Conservation (phyloP, 2,329 filamentous ascomycete species). For the Decorospora gaudefroyi region DNA sequence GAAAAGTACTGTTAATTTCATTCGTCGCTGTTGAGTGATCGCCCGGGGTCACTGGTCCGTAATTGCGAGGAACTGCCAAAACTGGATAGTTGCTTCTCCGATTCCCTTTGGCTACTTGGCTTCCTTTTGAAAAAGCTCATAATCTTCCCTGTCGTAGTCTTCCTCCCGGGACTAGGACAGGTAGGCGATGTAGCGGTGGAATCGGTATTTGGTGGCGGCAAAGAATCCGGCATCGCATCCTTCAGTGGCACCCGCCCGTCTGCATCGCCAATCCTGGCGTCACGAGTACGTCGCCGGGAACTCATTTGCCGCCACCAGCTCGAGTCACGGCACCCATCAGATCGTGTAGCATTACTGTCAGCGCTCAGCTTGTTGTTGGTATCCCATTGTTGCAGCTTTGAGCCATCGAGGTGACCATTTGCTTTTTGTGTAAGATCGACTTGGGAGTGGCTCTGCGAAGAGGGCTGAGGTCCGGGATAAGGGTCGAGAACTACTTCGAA, state of each 20-base stretch:
- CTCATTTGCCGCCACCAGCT: constrained; percentile 47
- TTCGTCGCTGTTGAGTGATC: constrained; percentile 43
- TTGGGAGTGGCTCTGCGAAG: constrained; percentile 44
- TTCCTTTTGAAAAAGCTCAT: constrained; percentile 47
- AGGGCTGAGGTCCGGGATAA: constrained; percentile 37
- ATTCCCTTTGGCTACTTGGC: constrained; percentile 34
- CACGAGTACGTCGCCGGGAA: constrained; percentile 33
- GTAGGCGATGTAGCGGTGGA: constrained; percentile 30
- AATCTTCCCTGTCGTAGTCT: constrained; percentile 40
- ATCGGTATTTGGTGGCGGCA: constrained; percentile 30
- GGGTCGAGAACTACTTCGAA: constrained; percentile 32
- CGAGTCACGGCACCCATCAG: constrained; percentile 39
- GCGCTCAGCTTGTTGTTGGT: constrained; percentile 35
- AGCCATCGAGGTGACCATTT: constrained; percentile 42
- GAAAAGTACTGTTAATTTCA: constrained; percentile 24
- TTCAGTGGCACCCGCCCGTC: constrained; percentile 32
- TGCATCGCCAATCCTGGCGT: constrained; percentile 38
- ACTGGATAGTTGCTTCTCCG: constrained; percentile 43
- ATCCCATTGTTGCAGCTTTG: constrained; percentile 41
- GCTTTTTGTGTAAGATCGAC: constrained; percentile 38
- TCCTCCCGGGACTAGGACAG: constrained; percentile 32
- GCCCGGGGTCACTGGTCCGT: constrained; percentile 42
- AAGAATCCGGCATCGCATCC: constrained; percentile 26
- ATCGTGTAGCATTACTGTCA: constrained; percentile 37
- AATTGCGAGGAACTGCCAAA: constrained; percentile 45